Base-by-base conservation (phyloP, 2,329 filamentous ascomycete genomes). In the Cadophora malorum region DNA sequence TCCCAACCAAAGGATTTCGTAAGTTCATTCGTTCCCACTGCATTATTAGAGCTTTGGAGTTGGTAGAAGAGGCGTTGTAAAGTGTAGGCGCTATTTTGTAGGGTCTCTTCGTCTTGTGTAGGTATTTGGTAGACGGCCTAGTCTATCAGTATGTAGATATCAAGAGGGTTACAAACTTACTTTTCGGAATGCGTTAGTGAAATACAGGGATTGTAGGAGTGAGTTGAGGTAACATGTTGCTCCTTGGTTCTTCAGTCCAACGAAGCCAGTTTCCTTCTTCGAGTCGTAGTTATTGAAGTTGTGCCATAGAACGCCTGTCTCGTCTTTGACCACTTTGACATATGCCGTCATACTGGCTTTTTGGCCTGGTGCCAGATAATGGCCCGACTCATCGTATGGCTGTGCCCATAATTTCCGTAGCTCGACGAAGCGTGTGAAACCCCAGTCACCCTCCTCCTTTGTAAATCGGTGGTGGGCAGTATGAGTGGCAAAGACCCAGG, bases 1-100 rank as follows among this genome's bases (percentile, higher is more conserved):
- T 99, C 95, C 96, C 96, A 99, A 28, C 96, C 96, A 79, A 99
- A 99, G 0, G 96, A 98, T 73, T 93, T 92, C 7, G 96, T 99
- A 49, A 99, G 86, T 77, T 99, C 96, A 63, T 91, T 94, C 1
- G 96, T 99, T 49, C 92, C 88, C 1, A 99, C 95, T 0, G 96
- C 93, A 45, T 84, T 82, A 63, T 90, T 89, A 49, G 91, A 95
- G 14, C 94, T 97, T 79, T 99, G 96, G 23, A 99, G 84, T 73
- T 94, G 92, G 77, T 97, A 98, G 80, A 99, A 99, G 19, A 99
- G 85, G 71, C 96, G 87, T 79, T 99, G 96, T 23, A 99, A 83
- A 0, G 94, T 93, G 80, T 97, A 98, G 31, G 96, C 96, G 77
- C 94, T 97, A 81, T 97, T 97, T 68, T 87, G 85, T 75, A 91